Evolutionary conservation across 2,329 filamentous ascomycete genomes (phyloP).

Genomic region (Elsinoe batatas): DNA sequence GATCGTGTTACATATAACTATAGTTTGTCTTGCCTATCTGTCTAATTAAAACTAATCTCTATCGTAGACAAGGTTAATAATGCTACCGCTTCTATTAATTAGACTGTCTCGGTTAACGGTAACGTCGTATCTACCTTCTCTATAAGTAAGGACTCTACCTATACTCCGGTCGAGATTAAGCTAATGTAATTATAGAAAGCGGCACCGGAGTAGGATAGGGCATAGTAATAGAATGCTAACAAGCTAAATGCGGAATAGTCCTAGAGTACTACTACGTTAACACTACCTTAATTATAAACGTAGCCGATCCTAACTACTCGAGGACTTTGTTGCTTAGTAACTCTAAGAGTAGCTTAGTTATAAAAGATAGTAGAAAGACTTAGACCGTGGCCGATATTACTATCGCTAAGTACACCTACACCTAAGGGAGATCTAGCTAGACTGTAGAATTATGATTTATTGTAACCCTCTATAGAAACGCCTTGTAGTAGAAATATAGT

Average conservation of each 20-base stretch:
- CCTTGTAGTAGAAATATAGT: too few relatives aligned
- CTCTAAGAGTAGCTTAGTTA: conserved; percentile 18
- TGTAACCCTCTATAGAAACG: background rate
- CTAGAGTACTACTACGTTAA: conserved; percentile 13
- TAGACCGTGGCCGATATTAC: conserved; percentile 28
- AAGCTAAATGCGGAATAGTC: conserved; percentile 12
- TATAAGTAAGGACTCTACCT: conserved; percentile 16
- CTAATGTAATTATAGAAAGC: conserved; percentile 4
- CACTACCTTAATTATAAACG: conserved; percentile 12
- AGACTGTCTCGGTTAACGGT: conserved; percentile 11
- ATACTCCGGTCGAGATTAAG: background rate
- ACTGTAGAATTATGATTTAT: background rate
- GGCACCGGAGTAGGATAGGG: conserved; percentile 11
- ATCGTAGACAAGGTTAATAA: conserved; percentile 11
- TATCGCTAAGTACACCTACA: background rate
- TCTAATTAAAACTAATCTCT: background rate
- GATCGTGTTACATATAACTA: conserved; percentile 12
- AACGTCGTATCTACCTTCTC: conserved; percentile 8
- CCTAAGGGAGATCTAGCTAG: background rate
- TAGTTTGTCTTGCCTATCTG: background rate
- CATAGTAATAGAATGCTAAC: conserved; percentile 13
- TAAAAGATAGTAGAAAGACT: conserved; percentile 34
- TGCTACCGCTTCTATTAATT: conserved; percentile 9
- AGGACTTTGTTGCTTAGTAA: background rate
- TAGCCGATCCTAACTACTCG: conserved; percentile 12